These are phyloP conservation scores for Wickerhamomyces kurtzmanii DNA, from an alignment of 805 yeast genomes.

Conservation along the genomic window DNA sequence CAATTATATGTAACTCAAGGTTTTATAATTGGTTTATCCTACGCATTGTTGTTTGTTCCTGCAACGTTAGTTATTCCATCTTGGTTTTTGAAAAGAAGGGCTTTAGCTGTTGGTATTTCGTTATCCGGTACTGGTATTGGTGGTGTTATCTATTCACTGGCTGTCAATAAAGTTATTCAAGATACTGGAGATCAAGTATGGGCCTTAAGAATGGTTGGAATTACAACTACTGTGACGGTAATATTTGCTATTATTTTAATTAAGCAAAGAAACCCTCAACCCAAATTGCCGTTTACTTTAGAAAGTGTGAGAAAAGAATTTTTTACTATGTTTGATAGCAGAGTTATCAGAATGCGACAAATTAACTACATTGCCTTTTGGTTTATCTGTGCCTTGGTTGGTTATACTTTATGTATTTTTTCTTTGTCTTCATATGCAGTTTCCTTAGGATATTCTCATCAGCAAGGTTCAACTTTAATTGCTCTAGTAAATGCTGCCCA, in stretches of 20 bases:
- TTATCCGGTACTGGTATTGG: slow-evolving; percentile 45
- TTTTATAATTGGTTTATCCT: slow-evolving; percentile 40
- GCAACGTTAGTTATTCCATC: slow-evolving; percentile 53
- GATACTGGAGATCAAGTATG: slow-evolving; percentile 32
- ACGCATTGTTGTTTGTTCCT: slow-evolving; percentile 48
- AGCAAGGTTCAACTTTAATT: slow-evolving; percentile 33
- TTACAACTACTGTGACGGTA: slow-evolving; percentile 24
- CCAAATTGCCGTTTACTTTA: slow-evolving; percentile 5
- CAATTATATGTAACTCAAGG: slow-evolving; percentile 65
- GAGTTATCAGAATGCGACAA: slow-evolving; percentile 19
- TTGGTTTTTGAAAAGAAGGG: slow-evolving; percentile 59
- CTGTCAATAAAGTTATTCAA: slow-evolving; percentile 31
- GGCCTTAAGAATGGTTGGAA: slow-evolving; percentile 38
- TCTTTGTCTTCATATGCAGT: slow-evolving; percentile 37
- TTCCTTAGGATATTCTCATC: slow-evolving; percentile 34
- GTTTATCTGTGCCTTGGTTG: slow-evolving; percentile 26
- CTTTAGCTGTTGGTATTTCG: slow-evolving; percentile 38
- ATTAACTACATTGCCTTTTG: slow-evolving; percentile 24
- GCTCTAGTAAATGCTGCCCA: slow-evolving; percentile 40
- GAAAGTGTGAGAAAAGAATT: slow-evolving; percentile 8
- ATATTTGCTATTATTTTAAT: slow-evolving; percentile 30
- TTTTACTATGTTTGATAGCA: slow-evolving; percentile 23
- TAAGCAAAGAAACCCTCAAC: slow-evolving; percentile 27
- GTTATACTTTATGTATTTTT: slow-evolving; percentile 33
- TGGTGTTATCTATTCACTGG: slow-evolving; percentile 34